Conservation (phyloP, 441 rosid species). For the Pelargonium australe region DNA sequence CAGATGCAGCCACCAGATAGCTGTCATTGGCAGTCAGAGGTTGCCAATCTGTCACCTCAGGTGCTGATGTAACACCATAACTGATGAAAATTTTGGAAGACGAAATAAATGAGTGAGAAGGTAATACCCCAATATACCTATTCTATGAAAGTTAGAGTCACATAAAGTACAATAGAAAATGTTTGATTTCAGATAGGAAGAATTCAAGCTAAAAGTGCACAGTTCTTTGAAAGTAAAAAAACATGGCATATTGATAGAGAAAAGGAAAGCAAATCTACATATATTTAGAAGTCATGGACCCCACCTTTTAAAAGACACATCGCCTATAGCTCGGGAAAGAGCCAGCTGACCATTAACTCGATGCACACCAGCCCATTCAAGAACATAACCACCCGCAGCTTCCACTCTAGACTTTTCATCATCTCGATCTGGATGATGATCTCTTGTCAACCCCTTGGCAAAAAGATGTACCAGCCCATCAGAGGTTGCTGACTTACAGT, state of each 20-base stretch:
- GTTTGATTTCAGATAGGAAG: constrained; percentile 8
- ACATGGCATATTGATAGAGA: background rate
- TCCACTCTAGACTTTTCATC: constrained; percentile 87
- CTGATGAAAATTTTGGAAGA: constrained; percentile 32
- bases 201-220: constrained; percentile 8
- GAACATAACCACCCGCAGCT: constrained; percentile 85
- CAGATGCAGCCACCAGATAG: constrained; percentile 84
- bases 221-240: background rate
- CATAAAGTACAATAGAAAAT: background rate
- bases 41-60: constrained; percentile 87
- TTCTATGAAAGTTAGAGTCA: background rate
- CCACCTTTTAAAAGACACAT: constrained; percentile 64
- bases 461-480: constrained; percentile 45
- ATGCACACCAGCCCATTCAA: constrained; percentile 68
- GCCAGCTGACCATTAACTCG: constrained; percentile 89
- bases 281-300: constrained; percentile 8
- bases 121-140: constrained; percentile 6
- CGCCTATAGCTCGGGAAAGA: constrained; percentile 90
- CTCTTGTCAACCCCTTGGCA: constrained; percentile 73
- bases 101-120: constrained; percentile 4
- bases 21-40: constrained; percentile 63
- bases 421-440: constrained; percentile 86
- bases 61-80: constrained; percentile 83
- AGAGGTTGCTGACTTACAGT: constrained; percentile 36
- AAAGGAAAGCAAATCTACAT: constrained; percentile 9